Conservation (phyloP, 2,329 filamentous ascomycete species). For the Diaporthe sp. region DNA sequence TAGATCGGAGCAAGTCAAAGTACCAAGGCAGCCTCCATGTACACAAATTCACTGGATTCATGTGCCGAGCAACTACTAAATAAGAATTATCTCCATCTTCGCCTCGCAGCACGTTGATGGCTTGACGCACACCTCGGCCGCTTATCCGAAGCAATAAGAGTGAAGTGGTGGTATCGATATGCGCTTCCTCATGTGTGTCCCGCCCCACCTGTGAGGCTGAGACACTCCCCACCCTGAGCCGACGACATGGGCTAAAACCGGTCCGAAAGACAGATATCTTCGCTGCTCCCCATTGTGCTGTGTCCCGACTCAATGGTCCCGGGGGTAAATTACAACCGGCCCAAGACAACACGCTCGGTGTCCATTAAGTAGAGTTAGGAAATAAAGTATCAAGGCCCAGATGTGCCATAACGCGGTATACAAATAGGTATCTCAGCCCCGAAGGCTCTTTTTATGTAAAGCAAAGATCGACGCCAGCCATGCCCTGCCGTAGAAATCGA, state of each 20-base stretch:
- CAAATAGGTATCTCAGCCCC: slow-evolving; percentile 50
- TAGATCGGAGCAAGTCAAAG: neutral
- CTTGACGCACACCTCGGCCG: neutral
- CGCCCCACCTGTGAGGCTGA: slow-evolving; percentile 15
- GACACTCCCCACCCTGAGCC: neutral
- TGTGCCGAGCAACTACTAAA: slow-evolving; percentile 27
- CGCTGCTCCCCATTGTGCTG: neutral
- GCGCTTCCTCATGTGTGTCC: neutral
- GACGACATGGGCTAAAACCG: slow-evolving; percentile 1
- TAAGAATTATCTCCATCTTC: slow-evolving; percentile 32
- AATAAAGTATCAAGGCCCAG: slow-evolving; percentile 19
- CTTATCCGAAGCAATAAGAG: slow-evolving; percentile 5
- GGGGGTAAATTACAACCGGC: neutral
- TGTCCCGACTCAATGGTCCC: neutral
- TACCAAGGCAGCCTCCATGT: neutral
- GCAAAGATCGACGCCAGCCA: slow-evolving; percentile 36
- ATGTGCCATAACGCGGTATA: slow-evolving; percentile 42
- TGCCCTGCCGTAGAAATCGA: slow-evolving; percentile 18
- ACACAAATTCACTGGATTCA: slow-evolving; percentile 8
- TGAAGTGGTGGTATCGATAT: neutral
- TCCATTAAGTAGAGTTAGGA: slow-evolving; percentile 36
- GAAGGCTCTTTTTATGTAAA: slow-evolving; percentile 43
- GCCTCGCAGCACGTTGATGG: neutral
- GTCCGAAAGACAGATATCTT: neutral
- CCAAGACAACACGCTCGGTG: neutral